Evolutionary conservation across 148 eudicot genomes (phyloP), one percentile per base, ranked within the genome.

Genomic region (Rhododendron ovatum): DNA sequence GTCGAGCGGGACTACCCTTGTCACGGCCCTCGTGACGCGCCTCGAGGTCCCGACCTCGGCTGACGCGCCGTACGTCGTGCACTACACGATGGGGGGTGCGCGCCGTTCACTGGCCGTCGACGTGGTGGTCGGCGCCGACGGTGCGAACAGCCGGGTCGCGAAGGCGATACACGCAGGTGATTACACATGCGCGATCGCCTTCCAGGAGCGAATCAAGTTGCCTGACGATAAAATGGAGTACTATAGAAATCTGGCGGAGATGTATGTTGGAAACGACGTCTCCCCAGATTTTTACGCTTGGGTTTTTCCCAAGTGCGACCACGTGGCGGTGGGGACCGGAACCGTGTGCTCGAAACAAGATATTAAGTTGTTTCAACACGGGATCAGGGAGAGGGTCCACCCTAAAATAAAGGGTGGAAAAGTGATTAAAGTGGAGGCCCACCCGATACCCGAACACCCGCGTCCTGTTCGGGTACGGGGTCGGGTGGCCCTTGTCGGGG

Each of bases 361-460:
- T 33, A 91, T 96, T 50, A 96, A 96, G 51, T 59, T 28, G 57
- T 88, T 91, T 57, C 98, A 96, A 55, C 84, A 15, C 28, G 98
- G 93, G 11, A 91, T 96, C 43, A 87, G 92, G 82, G 86, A 86
- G 3, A 45, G 99, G 75, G 98, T 91, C 1, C 76, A 67, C 5
- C 87, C 90, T 1, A 96, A 96, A 65, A 93, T 95, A 37, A 65
- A 53, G 0, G 98, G 98, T 1, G 98, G 99, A 5, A 77, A 88
- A 80, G 87, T 94, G 15, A 94, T 96, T 35, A 96, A 96, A 57
- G 96, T 94, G 41, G 99, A 96, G 88, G 99, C 98, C 26, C 99
- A 96, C 79, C 99, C 99, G 12, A 95, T 96, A n/a, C 99, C 98
- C 0, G 99, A 96, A 80, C 99, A 96, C 82, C 98, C 99, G 0